Percentiles rank a stretch among this genome's conserved stretches.
phyloP scores from a whole-genome alignment of 495 filamentous ascomycete genomes.

The Xylaria venustula region DNA sequence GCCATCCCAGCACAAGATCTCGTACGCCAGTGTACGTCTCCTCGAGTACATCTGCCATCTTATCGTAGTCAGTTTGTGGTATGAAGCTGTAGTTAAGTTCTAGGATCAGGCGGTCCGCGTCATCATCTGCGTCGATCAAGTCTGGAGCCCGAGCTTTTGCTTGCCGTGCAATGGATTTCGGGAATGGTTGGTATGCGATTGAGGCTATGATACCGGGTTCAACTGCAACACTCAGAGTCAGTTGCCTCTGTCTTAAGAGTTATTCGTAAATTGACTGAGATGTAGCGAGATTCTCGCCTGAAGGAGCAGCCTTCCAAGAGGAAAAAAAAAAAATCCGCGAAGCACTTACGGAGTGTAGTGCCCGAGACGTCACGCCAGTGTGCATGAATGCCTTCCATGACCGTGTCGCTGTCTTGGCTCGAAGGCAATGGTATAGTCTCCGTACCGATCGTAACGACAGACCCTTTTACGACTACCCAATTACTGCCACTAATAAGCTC shows the following conservation, averaged over 20 bases:
- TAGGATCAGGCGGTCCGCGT: constrained; percentile 51
- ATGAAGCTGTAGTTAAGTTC: constrained; percentile 51
- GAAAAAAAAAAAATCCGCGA: neutral
- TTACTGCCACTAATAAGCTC: constrained; percentile 27
- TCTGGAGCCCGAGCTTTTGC: constrained; percentile 49
- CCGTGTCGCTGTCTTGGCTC: constrained; percentile 37
- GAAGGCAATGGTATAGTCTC: constrained; percentile 50
- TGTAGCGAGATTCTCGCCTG: neutral
- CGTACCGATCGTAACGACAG: constrained; percentile 44
- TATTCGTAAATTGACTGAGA: neutral
- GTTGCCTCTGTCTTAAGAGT: neutral
- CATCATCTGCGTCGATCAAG: constrained; percentile 49
- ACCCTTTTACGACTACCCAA: constrained; percentile 30
- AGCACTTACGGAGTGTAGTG: constrained; percentile 27
- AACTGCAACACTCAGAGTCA: neutral
- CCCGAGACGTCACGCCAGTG: constrained; percentile 45
- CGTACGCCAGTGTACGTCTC: constrained; percentile 31
- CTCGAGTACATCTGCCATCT: constrained; percentile 46
- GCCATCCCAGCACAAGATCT: constrained; percentile 28
- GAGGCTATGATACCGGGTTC: constrained; percentile 47
- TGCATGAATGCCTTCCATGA: constrained; percentile 47
- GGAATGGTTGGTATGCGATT: constrained; percentile 54
- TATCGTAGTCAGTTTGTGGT: constrained; percentile 38
- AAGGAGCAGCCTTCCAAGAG: neutral
- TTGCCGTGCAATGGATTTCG: constrained; percentile 45